Base-by-base conservation (phyloP, 768 basidiomycete genomes). In the Podaxis sp. region DNA sequence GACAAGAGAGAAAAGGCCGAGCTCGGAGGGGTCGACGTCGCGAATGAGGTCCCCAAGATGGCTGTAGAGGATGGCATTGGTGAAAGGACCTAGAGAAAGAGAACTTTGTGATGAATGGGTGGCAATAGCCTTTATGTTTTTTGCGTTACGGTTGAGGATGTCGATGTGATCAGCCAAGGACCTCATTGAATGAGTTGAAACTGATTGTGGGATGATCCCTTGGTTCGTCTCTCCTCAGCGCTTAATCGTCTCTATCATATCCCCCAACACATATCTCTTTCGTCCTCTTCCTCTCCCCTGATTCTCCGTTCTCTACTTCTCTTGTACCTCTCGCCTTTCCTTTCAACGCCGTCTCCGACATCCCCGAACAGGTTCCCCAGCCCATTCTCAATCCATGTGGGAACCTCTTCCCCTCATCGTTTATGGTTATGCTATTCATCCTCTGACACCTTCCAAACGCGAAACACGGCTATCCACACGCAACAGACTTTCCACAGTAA, bases 341-440 rank as follows among this genome's bases (percentile, higher is more conserved):
- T 33, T 33, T 43, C 41, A 43, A 43, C 41, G 15, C 41, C 47
- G 27, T 43, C 52, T 59, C 38, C 58, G 33, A 65, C 47, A 59
- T 24, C 57, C 33, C 54, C 33, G 50, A 40, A 63, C 57, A 43
- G 43, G 54, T 50, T 53, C 29, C 25, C 29, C 51, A 50, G 29
- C 36, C n/a, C 24, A 49, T 49, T 50, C 58, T 27, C 47, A 40
- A 19, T 25, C 47, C 61, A 80, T 81, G 78, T 82, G 82, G 82
- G 80, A 82, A 70, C 82, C 82, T 17, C 69, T 84, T 37, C 82
- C 80, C n/a, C 74, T 82, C 69, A 82, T 96, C 68, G 83, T 93
- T n/a, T 96, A 95, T 72, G 94, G 94, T 51, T 94, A 95, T 77
- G 93, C 91, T 27, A 85, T 92, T 60, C 90, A 96, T 67, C 92